Base-by-base conservation (phyloP, 148 eudicot genomes). In the Simmondsia chinensis region DNA sequence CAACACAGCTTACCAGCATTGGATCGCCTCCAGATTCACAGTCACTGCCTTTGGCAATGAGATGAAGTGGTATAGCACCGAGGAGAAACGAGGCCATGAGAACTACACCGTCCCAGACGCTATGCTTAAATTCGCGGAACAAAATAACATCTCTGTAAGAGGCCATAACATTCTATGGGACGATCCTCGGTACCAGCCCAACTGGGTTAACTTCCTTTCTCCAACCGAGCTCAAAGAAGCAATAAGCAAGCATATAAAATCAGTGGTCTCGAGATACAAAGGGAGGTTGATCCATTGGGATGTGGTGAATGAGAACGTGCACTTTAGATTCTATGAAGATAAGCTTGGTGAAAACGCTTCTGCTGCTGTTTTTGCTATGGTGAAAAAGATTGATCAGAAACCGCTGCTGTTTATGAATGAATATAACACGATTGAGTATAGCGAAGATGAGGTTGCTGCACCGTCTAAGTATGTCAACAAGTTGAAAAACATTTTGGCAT, bases 221-320 rank as follows among this genome's bases (percentile, higher is more conserved):
- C 56, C 46, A 14, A 52, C 56, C 15, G 59, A 56, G 7, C 53
- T 71, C 2, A 53, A 57, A 37, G 39, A 41, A 6, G 61, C 60
- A 7, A 59, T 66, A 16, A 41, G 54, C 6, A 52, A 56, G 6
- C 60, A 75, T 33, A 55, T 61, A 0, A 38, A 56, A 13, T 74
- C 85, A 0, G 74, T 78, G 3, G 74, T 82, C 12, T 63, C 66
- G 12, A 72, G 86, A 48, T 83, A 83, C 23, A 52, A 63, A 5
- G 83, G 80, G 6, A 62, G 57, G 23, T 23, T 83, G 2, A 67
- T 72, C 31, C 71, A 51, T 21, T 83, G 94, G 94, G 94, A 83
- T 68, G 94, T 83, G n/a, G 70, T 67, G 64, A 83, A 83, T 51
- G 86, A 79, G 51, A 75, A 83, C 33, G 24, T 83, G 47, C 86